Evolutionary conservation across 164 flowering plant species (phyloP).

Genomic region (Magnolia kwangsiensis): DNA sequence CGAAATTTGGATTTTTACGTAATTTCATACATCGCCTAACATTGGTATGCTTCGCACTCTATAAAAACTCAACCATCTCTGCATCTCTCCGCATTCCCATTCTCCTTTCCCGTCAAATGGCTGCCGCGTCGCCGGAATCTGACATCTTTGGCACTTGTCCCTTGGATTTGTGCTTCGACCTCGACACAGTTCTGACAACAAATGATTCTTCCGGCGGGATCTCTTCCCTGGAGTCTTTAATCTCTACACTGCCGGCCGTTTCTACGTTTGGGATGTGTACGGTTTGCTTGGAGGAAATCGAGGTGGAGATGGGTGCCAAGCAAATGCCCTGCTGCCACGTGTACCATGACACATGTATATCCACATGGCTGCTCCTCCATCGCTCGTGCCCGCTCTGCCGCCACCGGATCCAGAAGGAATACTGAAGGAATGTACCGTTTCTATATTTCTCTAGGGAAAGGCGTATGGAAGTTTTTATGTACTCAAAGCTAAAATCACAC

Average conservation of each 20-base stretch:
- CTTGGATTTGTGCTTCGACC: slow-evolving; percentile 2
- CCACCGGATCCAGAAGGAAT: neutral
- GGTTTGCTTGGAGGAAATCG: slow-evolving; percentile 1
- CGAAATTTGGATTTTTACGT: too few relatives aligned
- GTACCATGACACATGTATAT: slow-evolving; percentile 7
- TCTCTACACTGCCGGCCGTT: neutral
- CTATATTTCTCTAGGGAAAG: too few relatives aligned
- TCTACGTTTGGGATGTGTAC: neutral
- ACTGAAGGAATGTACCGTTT: too few relatives aligned
- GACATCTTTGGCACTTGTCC: neutral
- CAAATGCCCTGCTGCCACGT: slow-evolving; percentile 7
- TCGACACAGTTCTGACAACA: neutral
- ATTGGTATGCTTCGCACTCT: too few relatives aligned
- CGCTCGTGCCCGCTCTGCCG: slow-evolving; percentile 6
- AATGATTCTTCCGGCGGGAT: neutral
- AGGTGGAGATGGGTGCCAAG: neutral
- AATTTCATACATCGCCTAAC: too few relatives aligned
- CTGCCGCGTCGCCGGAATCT: neutral
- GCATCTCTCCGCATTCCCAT: neutral
- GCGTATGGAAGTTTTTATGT: too few relatives aligned
- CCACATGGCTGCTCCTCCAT: neutral
- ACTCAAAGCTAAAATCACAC: too few relatives aligned
- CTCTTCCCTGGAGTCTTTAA: neutral
- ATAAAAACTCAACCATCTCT: too few relatives aligned
- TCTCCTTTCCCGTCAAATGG: neutral